phyloP scores from a whole-genome alignment of 192 early-diverging fungal genomes.

The Linnemannia hyalina region DNA sequence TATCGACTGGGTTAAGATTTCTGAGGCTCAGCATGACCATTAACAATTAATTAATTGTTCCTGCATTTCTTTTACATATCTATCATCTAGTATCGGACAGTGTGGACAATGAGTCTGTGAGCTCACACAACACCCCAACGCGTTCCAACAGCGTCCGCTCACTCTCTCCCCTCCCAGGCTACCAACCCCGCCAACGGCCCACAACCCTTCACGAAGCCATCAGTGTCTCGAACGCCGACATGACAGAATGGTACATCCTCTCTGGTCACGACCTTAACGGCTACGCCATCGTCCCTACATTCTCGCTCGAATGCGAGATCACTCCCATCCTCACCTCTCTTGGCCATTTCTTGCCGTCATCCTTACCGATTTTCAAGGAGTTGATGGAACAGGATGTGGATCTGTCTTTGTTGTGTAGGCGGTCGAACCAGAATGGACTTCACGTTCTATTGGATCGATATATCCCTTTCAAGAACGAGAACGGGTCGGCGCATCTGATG shows the following conservation, averaged over 20 bases:
- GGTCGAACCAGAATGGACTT: slow-evolving; percentile 40
- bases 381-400: slow-evolving; percentile 44
- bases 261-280: slow-evolving; percentile 53
- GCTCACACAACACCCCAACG: slow-evolving; percentile 17
- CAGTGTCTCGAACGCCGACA: slow-evolving; percentile 45
- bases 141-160: slow-evolving; percentile 49
- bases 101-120: slow-evolving; percentile 39
- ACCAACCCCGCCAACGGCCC: slow-evolving; percentile 10
- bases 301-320: slow-evolving; percentile 47
- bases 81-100: slow-evolving; percentile 35
- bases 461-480: slow-evolving; percentile 49
- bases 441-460: slow-evolving; percentile 45
- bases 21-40: background rate
- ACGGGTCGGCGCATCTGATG: slow-evolving; percentile 40
- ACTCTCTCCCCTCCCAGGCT: slow-evolving; percentile 22
- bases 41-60: background rate
- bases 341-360: slow-evolving; percentile 34
- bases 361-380: slow-evolving; percentile 37
- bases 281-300: slow-evolving; percentile 45
- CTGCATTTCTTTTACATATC: background rate
- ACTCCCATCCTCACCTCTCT: slow-evolving; percentile 52
- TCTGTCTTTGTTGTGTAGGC: slow-evolving; percentile 27
- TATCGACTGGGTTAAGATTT: background rate
- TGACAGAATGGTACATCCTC: slow-evolving; percentile 53
- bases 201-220: slow-evolving; percentile 40